A percentile compares a stretch with the other conserved stretches of the same genome.
Evolutionary conservation across 352 stramenopile species (phyloP).

Genomic region (Aphanomyces invadans): DNA sequence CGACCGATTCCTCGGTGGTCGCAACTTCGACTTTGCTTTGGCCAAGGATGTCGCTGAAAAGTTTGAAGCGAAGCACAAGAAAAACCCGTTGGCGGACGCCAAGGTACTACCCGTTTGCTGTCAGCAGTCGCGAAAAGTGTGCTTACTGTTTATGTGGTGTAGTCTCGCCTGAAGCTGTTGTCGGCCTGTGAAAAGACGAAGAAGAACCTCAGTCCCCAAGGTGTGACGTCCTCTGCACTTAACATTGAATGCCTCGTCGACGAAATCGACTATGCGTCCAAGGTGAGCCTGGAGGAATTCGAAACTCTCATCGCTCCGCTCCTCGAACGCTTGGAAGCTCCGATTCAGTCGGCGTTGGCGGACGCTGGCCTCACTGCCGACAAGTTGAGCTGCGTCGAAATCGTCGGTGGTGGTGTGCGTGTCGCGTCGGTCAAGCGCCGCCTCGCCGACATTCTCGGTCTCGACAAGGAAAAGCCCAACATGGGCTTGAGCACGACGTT

Average conservation of each 20-base stretch:
- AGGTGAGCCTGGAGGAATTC: conserved; percentile 93
- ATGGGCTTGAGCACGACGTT: conserved; percentile 97
- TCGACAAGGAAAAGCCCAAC: conserved; percentile 92
- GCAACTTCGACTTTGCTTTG: conserved; percentile 95
- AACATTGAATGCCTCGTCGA: conserved; percentile 98
- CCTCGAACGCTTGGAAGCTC: conserved; percentile 70
- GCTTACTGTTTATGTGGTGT: too few relatives aligned
- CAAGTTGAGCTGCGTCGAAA: conserved; percentile 91
- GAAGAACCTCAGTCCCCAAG: conserved; percentile 96
- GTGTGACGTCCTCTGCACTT: conserved; percentile 93
- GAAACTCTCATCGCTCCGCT: conserved; percentile 89
- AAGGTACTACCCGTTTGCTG: too few relatives aligned
- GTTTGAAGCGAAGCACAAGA: conserved; percentile 96
- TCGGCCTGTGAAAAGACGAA: conserved; percentile 98
- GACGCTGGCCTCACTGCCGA: conserved; percentile 87
- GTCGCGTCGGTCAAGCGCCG: conserved; percentile 94
- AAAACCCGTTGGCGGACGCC: conserved; percentile 82
- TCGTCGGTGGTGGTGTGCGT: conserved; percentile 93
- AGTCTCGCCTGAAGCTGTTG: conserved; percentile 93
- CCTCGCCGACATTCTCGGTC: conserved; percentile 85
- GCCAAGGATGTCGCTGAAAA: conserved; percentile 90
- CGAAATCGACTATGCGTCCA: conserved; percentile 94
- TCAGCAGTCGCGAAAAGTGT: too few relatives aligned
- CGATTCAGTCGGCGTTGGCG: conserved; percentile 73
- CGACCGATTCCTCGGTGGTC: conserved; percentile 92